Evolutionary conservation across 148 eudicot genomes (phyloP).

Genomic region (Polygonum aviculare): DNA sequence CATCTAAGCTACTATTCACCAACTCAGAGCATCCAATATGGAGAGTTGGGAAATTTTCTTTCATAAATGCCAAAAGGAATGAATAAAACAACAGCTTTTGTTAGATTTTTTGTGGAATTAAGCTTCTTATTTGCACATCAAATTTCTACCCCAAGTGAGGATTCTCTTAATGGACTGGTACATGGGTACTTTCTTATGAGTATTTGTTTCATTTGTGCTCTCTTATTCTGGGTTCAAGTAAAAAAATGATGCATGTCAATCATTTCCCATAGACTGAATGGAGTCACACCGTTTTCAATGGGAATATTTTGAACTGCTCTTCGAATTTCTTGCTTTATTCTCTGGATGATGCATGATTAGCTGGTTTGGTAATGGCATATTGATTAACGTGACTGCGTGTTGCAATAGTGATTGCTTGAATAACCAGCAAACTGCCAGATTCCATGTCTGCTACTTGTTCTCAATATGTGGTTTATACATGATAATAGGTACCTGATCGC

Average conservation of each 20-base stretch:
- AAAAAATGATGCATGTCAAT: background rate
- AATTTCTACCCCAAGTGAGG: too few relatives aligned
- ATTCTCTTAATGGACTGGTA: too few relatives aligned
- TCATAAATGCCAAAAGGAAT: too few relatives aligned
- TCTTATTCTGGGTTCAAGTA: background rate
- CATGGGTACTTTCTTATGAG: background rate
- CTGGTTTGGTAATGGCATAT: background rate
- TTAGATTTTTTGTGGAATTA: too few relatives aligned
- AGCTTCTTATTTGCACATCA: too few relatives aligned
- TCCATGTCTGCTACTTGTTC: background rate
- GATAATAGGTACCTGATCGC: constrained; percentile 85
- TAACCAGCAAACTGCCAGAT: constrained; percentile 2
- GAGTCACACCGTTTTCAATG: background rate
- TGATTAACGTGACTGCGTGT: background rate
- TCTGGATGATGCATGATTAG: background rate
- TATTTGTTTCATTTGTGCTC: background rate
- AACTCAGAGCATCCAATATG: background rate
- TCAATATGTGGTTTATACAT: background rate
- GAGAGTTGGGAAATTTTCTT: too few relatives aligned
- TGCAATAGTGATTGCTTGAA: background rate
- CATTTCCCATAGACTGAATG: background rate
- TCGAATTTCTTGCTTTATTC: background rate
- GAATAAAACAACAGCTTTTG: too few relatives aligned
- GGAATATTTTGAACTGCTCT: background rate
- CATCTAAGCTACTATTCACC: constrained; percentile 1